A percentile compares a stretch with the other conserved stretches of the same genome.
Evolutionary conservation across 1,284 basidiomycete genomes (phyloP).

Genomic region (Microstroma glucosiphilum): DNA sequence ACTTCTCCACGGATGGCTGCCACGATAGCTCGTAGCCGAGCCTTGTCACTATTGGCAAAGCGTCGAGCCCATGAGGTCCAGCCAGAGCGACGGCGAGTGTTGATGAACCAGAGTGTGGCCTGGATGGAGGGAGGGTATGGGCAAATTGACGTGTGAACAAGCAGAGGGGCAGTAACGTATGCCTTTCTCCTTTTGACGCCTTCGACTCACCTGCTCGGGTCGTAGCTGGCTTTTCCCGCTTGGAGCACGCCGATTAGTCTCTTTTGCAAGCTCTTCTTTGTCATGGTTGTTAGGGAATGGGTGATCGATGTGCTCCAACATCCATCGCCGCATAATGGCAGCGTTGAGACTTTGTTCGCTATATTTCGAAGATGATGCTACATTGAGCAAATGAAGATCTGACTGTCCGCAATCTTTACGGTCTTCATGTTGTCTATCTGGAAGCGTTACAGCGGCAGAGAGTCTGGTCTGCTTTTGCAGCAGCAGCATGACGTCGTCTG

Average conservation of each 20-base stretch:
- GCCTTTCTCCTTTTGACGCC: not conserved
- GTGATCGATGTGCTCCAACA: constrained; percentile 27
- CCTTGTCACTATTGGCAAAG: constrained; percentile 26
- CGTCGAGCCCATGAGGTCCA: constrained; percentile 37
- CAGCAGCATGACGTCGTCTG: no score
- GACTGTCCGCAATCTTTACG: no score
- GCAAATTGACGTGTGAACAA: not conserved
- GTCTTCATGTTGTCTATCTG: no score
- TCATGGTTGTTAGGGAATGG: constrained; percentile 33
- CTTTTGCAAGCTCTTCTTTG: constrained; percentile 26
- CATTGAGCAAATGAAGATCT: no score
- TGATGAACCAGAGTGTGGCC: constrained; percentile 47
- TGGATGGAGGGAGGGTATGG: constrained; percentile 16
- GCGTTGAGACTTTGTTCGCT: constrained; percentile 18
- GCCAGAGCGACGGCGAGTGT: constrained; percentile 43
- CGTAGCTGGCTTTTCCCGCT: not conserved
- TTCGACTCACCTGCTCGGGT: constrained; percentile 1
- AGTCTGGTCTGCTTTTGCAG: no score
- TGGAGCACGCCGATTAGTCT: constrained; percentile 19
- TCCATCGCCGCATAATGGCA: constrained; percentile 35
- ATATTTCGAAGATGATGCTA: no score
- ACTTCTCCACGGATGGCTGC: not conserved
- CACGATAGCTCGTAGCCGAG: constrained; percentile 9
- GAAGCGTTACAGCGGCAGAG: no score
- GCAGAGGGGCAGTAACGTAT: not conserved